phyloP scores from a whole-genome alignment of 805 yeast genomes.

The Candida quercuum region DNA sequence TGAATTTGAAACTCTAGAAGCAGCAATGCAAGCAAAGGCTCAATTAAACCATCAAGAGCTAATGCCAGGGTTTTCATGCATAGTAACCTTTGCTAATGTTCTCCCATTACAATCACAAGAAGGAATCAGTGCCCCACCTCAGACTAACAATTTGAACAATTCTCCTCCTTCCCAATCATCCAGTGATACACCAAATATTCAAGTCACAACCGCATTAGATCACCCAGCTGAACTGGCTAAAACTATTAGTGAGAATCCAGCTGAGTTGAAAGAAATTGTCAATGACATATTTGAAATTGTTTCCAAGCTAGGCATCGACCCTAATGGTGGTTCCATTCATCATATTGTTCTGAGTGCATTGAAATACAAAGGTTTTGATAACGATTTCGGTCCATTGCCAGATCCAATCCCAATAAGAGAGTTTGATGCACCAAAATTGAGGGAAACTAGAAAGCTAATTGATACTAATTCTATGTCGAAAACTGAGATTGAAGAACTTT shows the following conservation, averaged over 20 bases:
- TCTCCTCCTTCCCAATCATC: background rate
- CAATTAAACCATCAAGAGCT: slow-evolving; percentile 78
- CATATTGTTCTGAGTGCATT: slow-evolving; percentile 41
- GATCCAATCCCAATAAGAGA: slow-evolving; percentile 63
- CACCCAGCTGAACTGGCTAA: slow-evolving; percentile 5
- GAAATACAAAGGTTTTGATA: slow-evolving; percentile 40
- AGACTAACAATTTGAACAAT: background rate
- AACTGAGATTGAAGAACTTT: slow-evolving; percentile 72
- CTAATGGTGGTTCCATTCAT: slow-evolving; percentile 27
- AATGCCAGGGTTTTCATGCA: slow-evolving; percentile 69
- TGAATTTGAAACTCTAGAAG: slow-evolving; percentile 65
- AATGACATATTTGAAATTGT: slow-evolving; percentile 26
- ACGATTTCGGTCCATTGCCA: slow-evolving; percentile 70
- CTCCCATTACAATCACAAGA: slow-evolving; percentile 25
- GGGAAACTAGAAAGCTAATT: slow-evolving; percentile 77
- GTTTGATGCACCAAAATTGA: slow-evolving; percentile 81
- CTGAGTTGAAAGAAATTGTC: slow-evolving; percentile 20
- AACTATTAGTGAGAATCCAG: slow-evolving; percentile 17
- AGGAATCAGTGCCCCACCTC: background rate
- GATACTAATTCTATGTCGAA: slow-evolving; percentile 49
- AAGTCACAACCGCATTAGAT: slow-evolving; percentile 5
- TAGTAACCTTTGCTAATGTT: slow-evolving; percentile 82
- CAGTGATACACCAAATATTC: slow-evolving; percentile 7
- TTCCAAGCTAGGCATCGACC: slow-evolving; percentile 27
- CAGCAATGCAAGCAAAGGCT: slow-evolving; percentile 76